Conservation (phyloP, 108 stramenopile species). For the Discostella stelligeroides region DNA sequence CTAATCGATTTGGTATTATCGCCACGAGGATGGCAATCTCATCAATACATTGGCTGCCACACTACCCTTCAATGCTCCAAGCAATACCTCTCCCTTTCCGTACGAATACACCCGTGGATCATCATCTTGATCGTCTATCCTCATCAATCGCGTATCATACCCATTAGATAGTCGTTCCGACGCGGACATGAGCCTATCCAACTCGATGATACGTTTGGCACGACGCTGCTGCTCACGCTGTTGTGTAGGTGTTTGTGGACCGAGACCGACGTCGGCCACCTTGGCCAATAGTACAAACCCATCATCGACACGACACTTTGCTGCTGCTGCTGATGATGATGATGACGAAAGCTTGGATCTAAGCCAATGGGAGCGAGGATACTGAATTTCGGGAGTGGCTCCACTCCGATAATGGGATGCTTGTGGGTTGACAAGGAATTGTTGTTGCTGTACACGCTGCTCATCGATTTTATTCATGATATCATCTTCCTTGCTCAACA, state of each 20-base stretch:
- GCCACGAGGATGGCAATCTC: not conserved
- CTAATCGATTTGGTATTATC: too few species aligned
- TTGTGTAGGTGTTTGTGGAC: conserved; percentile 51
- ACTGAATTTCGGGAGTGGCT: conserved; percentile 44
- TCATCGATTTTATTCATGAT: not conserved
- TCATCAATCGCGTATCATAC: conserved; percentile 49
- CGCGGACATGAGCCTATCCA: conserved; percentile 41
- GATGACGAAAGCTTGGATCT: conserved; percentile 12
- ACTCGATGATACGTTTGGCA: conserved; percentile 54
- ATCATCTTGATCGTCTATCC: conserved; percentile 29
- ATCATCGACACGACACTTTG: not conserved
- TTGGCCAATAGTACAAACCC: conserved; percentile 28
- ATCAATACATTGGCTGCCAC: conserved; percentile 9
- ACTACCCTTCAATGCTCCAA: conserved; percentile 38
- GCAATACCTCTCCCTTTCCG: conserved; percentile 53
- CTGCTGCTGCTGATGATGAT: not conserved
- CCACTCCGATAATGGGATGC: conserved; percentile 46
- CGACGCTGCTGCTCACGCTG: conserved; percentile 48
- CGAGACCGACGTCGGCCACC: conserved; percentile 57
- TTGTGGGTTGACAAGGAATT: not conserved
- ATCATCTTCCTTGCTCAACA: not conserved
- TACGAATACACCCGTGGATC: conserved; percentile 42
- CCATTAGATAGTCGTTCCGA: conserved; percentile 30
- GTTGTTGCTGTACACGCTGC: not conserved
- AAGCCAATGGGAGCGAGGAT: conserved; percentile 53